phyloP scores from a whole-genome alignment of 116 monocot species.

The Zostera marina region DNA sequence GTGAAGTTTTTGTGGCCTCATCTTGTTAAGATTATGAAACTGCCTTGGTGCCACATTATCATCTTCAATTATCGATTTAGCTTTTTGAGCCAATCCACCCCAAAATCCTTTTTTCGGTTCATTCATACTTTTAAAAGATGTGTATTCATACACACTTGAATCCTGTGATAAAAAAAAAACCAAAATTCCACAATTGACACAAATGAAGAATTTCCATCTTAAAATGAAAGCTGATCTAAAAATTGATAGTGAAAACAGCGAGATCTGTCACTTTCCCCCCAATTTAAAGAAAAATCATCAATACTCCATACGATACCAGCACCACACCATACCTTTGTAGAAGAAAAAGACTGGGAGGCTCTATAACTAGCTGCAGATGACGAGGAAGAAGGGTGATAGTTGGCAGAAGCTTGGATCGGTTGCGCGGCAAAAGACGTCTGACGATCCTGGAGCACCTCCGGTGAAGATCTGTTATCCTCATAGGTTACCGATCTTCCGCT shows the following conservation, averaged over 20 bases:
- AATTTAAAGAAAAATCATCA: no score
- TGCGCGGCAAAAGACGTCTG: conserved; percentile 50
- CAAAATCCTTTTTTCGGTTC: conserved; percentile 52
- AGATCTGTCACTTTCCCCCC: no score
- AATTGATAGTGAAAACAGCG: no score
- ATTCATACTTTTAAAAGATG: conserved; percentile 35
- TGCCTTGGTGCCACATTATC: conserved; percentile 21
- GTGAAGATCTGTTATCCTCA: conserved; percentile 31
- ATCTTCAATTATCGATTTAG: conserved; percentile 75
- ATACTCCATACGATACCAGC: no score
- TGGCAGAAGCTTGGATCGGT: conserved; percentile 78
- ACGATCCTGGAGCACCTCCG: not conserved
- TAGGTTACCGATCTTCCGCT: conserved; percentile 20
- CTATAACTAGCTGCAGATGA: conserved; percentile 21
- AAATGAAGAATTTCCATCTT: no score
- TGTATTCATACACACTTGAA: conserved; percentile 26
- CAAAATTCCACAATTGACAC: no score
- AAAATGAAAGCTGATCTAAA: no score
- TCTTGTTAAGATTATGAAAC: conserved; percentile 1
- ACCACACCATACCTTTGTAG: not conserved
- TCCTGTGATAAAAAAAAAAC: no score
- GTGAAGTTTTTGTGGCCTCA: not conserved
- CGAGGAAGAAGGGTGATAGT: conserved; percentile 63
- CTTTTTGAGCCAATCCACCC: conserved; percentile 78
- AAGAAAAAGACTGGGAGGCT: not conserved